Evolutionary conservation across 257 asterid species (phyloP).

Genomic region (Gardenia jasminoides): DNA sequence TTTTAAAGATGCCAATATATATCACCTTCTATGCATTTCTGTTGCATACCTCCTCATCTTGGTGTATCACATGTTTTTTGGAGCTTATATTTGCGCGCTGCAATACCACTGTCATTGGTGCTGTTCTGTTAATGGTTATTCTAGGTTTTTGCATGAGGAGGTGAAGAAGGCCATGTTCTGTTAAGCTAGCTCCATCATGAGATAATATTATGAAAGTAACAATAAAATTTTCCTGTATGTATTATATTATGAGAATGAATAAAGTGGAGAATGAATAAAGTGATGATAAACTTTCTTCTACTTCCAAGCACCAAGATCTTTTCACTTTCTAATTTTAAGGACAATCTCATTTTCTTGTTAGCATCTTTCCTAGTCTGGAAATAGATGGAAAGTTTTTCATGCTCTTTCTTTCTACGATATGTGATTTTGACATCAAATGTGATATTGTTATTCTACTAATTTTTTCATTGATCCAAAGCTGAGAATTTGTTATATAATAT

Average conservation of each 20-base stretch:
- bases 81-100: neutral
- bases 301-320: neutral
- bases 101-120: neutral
- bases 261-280: neutral
- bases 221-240: neutral
- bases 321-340: neutral
- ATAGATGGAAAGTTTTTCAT: neutral
- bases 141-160: neutral
- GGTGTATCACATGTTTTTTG: neutral
- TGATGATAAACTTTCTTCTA: neutral
- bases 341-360: no score
- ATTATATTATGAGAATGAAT: neutral
- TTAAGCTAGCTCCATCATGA: neutral
- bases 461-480: neutral
- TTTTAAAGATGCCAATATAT: neutral
- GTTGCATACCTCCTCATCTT: neutral
- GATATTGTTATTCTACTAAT: neutral
- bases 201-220: neutral
- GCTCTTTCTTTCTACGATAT: neutral
- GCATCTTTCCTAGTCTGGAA: neutral
- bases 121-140: neutral
- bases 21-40: neutral
- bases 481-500: neutral
- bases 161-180: neutral
- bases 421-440: neutral